Conservation (phyloP, 1,139 yeast genomes). For the Yamadazyma aaseri region DNA sequence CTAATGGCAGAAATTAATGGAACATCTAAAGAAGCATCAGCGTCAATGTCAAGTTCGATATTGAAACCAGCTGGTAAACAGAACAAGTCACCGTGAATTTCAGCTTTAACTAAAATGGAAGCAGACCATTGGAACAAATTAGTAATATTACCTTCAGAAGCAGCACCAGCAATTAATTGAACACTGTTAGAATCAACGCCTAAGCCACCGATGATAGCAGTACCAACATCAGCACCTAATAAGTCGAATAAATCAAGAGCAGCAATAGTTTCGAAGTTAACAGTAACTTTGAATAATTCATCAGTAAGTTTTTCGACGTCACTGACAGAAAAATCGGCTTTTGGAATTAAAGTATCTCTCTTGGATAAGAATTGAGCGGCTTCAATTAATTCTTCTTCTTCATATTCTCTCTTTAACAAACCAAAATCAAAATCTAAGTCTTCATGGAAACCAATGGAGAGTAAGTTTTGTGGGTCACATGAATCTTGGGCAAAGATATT, state of each 20-base stretch:
- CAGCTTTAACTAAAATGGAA: slow-evolving; percentile 23
- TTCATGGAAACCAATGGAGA: slow-evolving; percentile 13
- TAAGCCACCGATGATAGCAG: slow-evolving; percentile 18
- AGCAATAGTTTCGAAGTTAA: slow-evolving; percentile 23
- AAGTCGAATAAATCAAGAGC: slow-evolving; percentile 21
- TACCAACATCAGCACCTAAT: slow-evolving; percentile 23
- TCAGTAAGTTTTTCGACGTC: slow-evolving; percentile 25
- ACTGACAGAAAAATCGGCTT: slow-evolving; percentile 27
- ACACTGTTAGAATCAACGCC: slow-evolving; percentile 16
- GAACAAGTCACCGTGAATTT: slow-evolving; percentile 20
- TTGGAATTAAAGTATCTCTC: slow-evolving; percentile 22
- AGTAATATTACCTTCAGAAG: slow-evolving; percentile 20
- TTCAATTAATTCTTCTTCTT: background rate
- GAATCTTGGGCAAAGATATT: slow-evolving; percentile 5
- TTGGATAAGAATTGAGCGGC: slow-evolving; percentile 6
- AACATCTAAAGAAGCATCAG: slow-evolving; percentile 17
- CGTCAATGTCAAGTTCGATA: slow-evolving; percentile 22
- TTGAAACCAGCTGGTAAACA: slow-evolving; percentile 31
- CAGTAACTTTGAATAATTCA: slow-evolving; percentile 27
- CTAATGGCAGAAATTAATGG: slow-evolving; percentile 18
- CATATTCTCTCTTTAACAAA: slow-evolving; percentile 13
- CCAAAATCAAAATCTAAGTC: slow-evolving; percentile 11
- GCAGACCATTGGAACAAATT: slow-evolving; percentile 29
- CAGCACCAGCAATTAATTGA: slow-evolving; percentile 17
- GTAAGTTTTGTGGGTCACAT: slow-evolving; percentile 12